phyloP scores from a whole-genome alignment of 2,329 filamentous ascomycete species.

The Fusarium nygamai region DNA sequence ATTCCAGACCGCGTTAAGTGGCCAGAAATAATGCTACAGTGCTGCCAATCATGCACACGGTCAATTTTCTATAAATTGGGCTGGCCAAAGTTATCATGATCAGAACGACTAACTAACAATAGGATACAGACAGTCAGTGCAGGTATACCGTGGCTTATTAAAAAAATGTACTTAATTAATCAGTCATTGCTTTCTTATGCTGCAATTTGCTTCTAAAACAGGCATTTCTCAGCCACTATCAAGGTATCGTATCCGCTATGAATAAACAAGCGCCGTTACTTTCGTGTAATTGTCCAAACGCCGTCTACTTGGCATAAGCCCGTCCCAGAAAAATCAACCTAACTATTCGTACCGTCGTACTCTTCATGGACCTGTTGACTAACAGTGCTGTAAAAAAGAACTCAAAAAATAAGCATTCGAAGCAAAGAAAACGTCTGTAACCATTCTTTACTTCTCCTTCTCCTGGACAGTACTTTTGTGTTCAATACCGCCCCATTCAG shows the following conservation, averaged over 20 bases:
- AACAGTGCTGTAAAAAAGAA: conserved; percentile 28
- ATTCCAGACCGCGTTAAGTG: conserved; percentile 37
- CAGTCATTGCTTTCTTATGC: neutral
- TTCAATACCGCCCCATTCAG: conserved; percentile 44
- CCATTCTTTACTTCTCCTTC: conserved; percentile 32
- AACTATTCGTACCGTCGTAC: conserved; percentile 15
- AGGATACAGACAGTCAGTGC: neutral
- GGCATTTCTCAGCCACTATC: neutral
- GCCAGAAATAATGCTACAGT: neutral
- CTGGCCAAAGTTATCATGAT: neutral
- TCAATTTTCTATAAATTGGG: neutral
- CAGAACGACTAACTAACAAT: neutral
- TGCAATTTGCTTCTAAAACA: conserved; percentile 8
- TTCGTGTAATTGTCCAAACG: conserved; percentile 20
- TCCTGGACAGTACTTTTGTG: conserved; percentile 20
- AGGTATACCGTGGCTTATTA: neutral
- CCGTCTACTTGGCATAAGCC: conserved; percentile 23
- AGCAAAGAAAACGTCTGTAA: neutral
- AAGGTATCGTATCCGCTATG: conserved; percentile 30
- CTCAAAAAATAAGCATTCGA: conserved; percentile 10
- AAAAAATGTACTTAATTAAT: neutral
- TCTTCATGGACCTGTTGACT: conserved; percentile 30
- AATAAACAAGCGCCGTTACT: conserved; percentile 19
- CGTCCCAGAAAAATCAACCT: conserved; percentile 12
- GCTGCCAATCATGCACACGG: neutral